These are phyloP conservation scores for Fusarium stilboides DNA, from an alignment of 2,329 filamentous ascomycete genomes.

Conservation along the genomic window DNA sequence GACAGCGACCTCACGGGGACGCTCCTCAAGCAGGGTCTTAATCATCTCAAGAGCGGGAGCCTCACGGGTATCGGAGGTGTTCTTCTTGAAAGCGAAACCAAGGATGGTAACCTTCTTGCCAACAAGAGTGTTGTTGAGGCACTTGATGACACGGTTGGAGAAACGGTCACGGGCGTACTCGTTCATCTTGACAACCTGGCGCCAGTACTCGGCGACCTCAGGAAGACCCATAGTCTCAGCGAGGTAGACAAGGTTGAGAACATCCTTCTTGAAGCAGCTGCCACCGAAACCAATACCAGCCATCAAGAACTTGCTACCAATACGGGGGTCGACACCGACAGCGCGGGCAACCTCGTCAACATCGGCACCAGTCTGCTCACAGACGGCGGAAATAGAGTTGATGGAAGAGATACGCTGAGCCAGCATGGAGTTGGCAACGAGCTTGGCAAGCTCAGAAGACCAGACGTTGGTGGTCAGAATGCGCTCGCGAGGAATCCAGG, in stretches of 20 bases:
- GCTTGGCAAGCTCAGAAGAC: conserved; percentile 84
- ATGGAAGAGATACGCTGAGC: conserved; percentile 86
- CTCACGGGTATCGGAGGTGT: conserved; percentile 82
- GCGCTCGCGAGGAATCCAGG: conserved; percentile 77
- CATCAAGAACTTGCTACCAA: conserved; percentile 81
- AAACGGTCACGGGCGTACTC: conserved; percentile 81
- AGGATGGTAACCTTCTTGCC: conserved; percentile 81
- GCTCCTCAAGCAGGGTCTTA: conserved; percentile 75
- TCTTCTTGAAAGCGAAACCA: conserved; percentile 85
- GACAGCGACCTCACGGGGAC: conserved; percentile 74
- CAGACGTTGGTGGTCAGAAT: conserved; percentile 82
- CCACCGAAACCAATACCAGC: conserved; percentile 85
- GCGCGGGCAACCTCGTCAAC: conserved; percentile 79
- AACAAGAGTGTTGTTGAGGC: conserved; percentile 77
- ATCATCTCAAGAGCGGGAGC: conserved; percentile 79
- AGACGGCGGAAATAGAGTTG: conserved; percentile 85
- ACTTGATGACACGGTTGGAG: conserved; percentile 74
- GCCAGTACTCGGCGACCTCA: conserved; percentile 84
- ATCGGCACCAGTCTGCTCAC: conserved; percentile 81
- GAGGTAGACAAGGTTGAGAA: conserved; percentile 80
- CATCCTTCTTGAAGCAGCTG: conserved; percentile 86
- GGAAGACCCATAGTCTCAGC: conserved; percentile 78
- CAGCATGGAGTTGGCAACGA: conserved; percentile 85
- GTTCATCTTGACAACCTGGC: conserved; percentile 81
- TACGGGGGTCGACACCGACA: conserved; percentile 78